Base-by-base conservation (phyloP, 306 rosid genomes). In the Trifolium dubium region DNA sequence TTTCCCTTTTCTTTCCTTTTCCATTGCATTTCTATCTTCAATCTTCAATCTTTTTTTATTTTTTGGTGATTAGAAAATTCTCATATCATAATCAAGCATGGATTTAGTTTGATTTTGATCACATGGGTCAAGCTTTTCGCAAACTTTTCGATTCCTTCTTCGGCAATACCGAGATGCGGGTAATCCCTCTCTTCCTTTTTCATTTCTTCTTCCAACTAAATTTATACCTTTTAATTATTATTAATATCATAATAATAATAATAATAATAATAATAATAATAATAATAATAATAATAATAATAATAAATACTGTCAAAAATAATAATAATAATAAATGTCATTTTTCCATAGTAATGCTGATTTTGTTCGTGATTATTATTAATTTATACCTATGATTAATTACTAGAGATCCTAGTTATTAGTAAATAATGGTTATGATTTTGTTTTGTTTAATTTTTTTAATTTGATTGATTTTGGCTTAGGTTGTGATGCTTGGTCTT, bases 401-500 rank as follows among this genome's bases (percentile, higher is more conserved):
- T 59, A 13, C 23, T 23, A 23, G 23, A 23, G 23, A 23, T 23
- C 23, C 23, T 23, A 23, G 23, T 23, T 23, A 23, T 23, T 23
- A 23, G 23, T 23, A 23, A 0, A 23, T 34, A 34, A 35, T 35
- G 40, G 7, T 35, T 35, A 35, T 35, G 39, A 35, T 37, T 37
- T 37, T 6, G 9, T 37, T 37, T 37, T 37, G 40, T 37, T 37
- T 37, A 6, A 37, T 37, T 37, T 23, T 23, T 40, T 56, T 29
- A 12, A 49, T 10, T 67, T 30, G 9, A 32, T 80, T 74, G 78
- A 62, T 72, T 72, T 32, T 78, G 83, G 77, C 75, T 81, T 80
- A 92, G 98, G 98, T 92, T 80, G 97, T 92, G 28, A 92, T 92
- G 98, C 97, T 92, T 64, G 98, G 98, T 67, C 93, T 92, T 60